Evolutionary conservation across 2,329 filamentous ascomycete species (phyloP).

Genomic region (Verticillium nonalfalfae): DNA sequence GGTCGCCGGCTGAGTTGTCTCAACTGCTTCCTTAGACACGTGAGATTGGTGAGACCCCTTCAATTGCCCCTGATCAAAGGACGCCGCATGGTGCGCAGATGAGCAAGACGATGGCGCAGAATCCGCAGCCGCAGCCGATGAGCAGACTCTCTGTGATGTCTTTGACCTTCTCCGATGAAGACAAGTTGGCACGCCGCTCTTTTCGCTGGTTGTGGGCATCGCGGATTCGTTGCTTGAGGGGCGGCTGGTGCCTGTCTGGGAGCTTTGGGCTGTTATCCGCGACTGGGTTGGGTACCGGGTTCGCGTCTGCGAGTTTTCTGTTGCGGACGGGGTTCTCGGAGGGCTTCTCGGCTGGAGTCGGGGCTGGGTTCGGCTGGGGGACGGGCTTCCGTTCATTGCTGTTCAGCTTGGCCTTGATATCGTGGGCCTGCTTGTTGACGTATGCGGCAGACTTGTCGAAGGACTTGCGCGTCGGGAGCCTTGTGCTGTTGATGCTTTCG

Average conservation of each 20-base stretch:
- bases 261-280: background rate
- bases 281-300: background rate
- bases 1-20: background rate
- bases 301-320: background rate
- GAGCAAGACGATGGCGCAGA: background rate
- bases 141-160: background rate
- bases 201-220: background rate
- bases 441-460: background rate
- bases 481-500: background rate
- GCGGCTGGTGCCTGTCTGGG: background rate
- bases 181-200: background rate
- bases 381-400: background rate
- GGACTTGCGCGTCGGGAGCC: background rate
- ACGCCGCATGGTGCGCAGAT: background rate
- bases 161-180: background rate
- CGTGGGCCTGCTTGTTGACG: background rate
- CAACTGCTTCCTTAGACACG: background rate
- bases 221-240: background rate
- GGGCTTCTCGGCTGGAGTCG: background rate
- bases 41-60: background rate
- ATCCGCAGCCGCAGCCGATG: background rate
- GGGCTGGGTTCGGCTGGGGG: background rate
- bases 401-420: background rate
- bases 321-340: background rate
- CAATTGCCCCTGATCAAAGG: background rate